Base-by-base conservation (phyloP, 108 stramenopile species). In the Skeletonema menzelii region DNA sequence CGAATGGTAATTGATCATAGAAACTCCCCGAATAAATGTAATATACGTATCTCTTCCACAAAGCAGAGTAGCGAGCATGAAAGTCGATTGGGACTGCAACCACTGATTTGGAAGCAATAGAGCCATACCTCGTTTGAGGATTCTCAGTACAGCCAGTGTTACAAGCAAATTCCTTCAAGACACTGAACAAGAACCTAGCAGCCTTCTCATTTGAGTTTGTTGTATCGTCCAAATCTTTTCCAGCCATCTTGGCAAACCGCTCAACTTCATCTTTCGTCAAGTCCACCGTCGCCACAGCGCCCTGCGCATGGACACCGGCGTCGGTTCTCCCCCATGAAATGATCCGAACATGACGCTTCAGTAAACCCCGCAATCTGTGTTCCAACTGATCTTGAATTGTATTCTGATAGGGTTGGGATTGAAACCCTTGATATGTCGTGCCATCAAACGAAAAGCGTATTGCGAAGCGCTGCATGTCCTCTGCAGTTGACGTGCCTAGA, bases 341-440 rank as follows among this genome's bases (percentile, higher is more conserved):
- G 8, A 77, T 58, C 13, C 63, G 15, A 7, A 70, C 69, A 15
- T 44, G 37, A 3, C 76, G 63, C 34, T 63, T 63, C 19, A 77
- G 20, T 26, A 75, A 67, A 3, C 40, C 56, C 8, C 38, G 28
- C 35, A 75, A 38, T 22, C 59, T 42, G 13, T 64, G 61, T 58
- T 70, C 76, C 7, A 77, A 27, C 27, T 77, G 76, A 59, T 77
- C 76, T 59, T 77, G 76, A 57, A 77, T 59, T 0, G 76, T 77
- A 26, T 77, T 70, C 20, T 57, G 49, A 31, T 77, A 63, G n/a
- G 76, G 68, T 24, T 77, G 76, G 0, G 63, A 57, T 65, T 77
- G 76, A 28, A 70, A 77, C 19, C 76, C 76, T 47, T 65, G 55
- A 49, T 77, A 77, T 8, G 64, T 65, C 1, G 76, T 56, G 1